phyloP scores from a whole-genome alignment of 2,329 filamentous ascomycete species.

The Ophiostoma ulmi region DNA sequence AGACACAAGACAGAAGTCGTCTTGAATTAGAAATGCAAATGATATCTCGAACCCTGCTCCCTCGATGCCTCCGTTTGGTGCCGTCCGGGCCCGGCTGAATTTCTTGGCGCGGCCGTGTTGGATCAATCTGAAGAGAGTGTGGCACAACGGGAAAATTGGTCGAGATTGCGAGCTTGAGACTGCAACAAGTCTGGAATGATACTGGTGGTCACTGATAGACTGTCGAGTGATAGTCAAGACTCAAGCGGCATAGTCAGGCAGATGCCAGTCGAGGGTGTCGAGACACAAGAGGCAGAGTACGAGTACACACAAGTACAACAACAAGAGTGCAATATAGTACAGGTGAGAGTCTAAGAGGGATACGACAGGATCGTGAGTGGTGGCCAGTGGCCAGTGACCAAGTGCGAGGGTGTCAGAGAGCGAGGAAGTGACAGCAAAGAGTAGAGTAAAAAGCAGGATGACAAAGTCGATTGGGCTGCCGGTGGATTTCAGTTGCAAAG shows the following conservation, averaged over 20 bases:
- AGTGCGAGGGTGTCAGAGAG: no score
- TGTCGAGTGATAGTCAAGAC: not conserved
- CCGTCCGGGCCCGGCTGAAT: not conserved
- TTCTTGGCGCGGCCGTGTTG: not conserved
- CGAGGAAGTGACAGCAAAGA: no score
- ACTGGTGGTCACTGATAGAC: not conserved
- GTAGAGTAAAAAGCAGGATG: not conserved
- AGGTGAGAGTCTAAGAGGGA: not conserved
- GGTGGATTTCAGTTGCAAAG: not conserved
- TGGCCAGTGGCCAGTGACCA: not conserved
- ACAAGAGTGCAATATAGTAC: not conserved
- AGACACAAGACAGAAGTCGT: not conserved
- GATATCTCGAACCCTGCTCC: no score
- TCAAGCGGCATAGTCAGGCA: not conserved
- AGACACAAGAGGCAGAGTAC: not conserved
- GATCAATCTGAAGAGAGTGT: not conserved
- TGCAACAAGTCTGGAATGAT: not conserved
- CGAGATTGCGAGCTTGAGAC: not conserved
- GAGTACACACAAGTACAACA: not conserved
- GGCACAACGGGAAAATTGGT: not conserved
- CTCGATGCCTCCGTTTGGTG: not conserved
- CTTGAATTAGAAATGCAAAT: no score
- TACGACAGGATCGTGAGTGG: not conserved
- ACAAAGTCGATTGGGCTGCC: not conserved
- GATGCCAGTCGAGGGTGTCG: not conserved